Percentiles rank a stretch among this genome's conserved stretches.
phyloP scores from a whole-genome alignment of 116 monocot species.

The Posidonia oceanica region DNA sequence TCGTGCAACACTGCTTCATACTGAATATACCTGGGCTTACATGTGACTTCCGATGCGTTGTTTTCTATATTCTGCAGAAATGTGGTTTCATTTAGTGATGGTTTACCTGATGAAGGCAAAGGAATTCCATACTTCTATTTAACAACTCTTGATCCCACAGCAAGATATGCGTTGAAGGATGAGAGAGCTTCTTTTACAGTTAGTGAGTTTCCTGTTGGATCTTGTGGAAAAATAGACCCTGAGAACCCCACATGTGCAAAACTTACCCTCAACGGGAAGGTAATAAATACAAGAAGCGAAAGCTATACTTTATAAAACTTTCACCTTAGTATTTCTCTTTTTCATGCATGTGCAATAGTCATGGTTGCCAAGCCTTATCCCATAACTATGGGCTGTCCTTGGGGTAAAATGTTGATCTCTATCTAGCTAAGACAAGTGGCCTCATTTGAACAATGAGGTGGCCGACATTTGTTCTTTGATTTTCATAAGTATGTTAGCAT shows the following conservation, averaged over 20 bases:
- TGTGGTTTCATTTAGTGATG: constrained; percentile 95
- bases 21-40: background rate
- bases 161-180: constrained; percentile 63
- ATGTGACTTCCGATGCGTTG: background rate
- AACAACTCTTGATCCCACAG: constrained; percentile 70
- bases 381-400: too few species aligned
- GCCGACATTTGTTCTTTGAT: too few species aligned
- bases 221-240: constrained; percentile 69
- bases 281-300: background rate
- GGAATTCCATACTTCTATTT: constrained; percentile 87
- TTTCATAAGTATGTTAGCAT: too few species aligned
- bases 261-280: constrained; percentile 83
- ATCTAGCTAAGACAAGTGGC: too few species aligned
- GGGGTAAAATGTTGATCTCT: too few species aligned
- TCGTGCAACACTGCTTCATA: background rate
- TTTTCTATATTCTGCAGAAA: constrained; percentile 30
- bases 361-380: too few species aligned
- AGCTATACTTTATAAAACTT: too few species aligned
- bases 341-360: too few species aligned
- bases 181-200: constrained; percentile 58
- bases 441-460: too few species aligned
- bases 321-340: too few species aligned
- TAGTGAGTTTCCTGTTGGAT: constrained; percentile 70
- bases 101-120: constrained; percentile 40
- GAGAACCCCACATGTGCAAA: constrained; percentile 85